Evolutionary conservation across 2,329 filamentous ascomycete genomes (phyloP).

Genomic region (Monosporascus sp.): DNA sequence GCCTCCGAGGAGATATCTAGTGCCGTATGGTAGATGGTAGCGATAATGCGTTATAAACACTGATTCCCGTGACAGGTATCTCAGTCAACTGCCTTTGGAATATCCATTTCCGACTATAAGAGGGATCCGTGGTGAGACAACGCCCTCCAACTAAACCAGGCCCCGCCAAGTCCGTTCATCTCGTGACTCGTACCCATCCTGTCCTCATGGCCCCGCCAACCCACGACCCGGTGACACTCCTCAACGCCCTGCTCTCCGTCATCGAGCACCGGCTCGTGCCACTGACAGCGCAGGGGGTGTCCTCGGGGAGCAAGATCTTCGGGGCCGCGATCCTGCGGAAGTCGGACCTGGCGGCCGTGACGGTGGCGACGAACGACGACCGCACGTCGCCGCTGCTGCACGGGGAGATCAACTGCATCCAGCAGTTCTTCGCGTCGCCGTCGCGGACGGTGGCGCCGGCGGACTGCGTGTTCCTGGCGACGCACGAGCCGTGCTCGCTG

Average conservation of each 20-base stretch:
- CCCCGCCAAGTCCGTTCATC: no score
- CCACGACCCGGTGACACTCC: constrained; percentile 25
- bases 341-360: constrained; percentile 35
- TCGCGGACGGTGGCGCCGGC: not conserved
- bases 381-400: constrained; percentile 49
- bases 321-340: constrained; percentile 49
- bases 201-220: no score
- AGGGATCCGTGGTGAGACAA: no score
- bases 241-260: constrained; percentile 35
- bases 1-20: constrained; percentile 1
- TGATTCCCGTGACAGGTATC: no score
- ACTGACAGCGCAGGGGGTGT: constrained; percentile 43
- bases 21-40: no score
- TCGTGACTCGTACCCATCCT: no score
- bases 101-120: no score
- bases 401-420: constrained; percentile 57
- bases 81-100: no score
- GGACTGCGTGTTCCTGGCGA: constrained; percentile 53
- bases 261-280: constrained; percentile 46
- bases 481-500: constrained; percentile 54
- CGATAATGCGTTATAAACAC: no score
- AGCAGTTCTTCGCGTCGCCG: constrained; percentile 44
- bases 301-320: constrained; percentile 51
- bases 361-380: constrained; percentile 53
- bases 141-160: no score